phyloP scores from a whole-genome alignment of 2,329 filamentous ascomycete species.

The Eutypa lata region DNA sequence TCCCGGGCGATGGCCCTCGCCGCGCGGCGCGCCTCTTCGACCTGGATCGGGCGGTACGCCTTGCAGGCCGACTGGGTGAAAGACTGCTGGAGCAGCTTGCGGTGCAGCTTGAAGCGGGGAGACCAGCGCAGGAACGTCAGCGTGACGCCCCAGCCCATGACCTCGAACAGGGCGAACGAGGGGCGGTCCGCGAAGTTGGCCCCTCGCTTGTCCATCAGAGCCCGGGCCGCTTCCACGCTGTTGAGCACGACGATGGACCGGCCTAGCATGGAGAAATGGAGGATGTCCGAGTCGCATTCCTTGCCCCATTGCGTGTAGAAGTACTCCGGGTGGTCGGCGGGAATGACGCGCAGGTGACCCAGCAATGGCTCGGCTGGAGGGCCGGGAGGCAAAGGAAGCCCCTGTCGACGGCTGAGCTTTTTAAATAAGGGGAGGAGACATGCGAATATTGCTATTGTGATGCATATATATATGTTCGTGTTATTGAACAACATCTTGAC shows the following conservation, averaged over 20 bases:
- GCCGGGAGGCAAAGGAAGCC: conserved; percentile 9
- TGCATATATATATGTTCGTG: too few relatives aligned
- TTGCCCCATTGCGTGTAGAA: conserved; percentile 10
- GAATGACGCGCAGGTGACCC: conserved; percentile 18
- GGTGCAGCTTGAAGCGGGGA: conserved; percentile 40
- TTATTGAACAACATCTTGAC: too few relatives aligned
- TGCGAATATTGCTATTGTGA: too few relatives aligned
- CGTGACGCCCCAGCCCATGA: conserved; percentile 45
- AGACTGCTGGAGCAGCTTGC: conserved; percentile 40
- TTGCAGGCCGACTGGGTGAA: conserved; percentile 37
- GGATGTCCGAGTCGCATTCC: conserved; percentile 19
- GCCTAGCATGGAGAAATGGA: conserved; percentile 28
- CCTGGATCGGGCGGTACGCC: conserved; percentile 23
- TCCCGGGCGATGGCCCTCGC: conserved; percentile 4
- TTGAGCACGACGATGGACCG: conserved; percentile 41
- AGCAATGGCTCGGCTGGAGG: conserved; percentile 15
- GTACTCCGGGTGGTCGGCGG: conserved; percentile 11
- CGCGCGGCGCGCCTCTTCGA: conserved; percentile 13
- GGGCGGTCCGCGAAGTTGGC: conserved; percentile 43
- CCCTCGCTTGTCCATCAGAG: conserved; percentile 43
- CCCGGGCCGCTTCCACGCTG: conserved; percentile 37
- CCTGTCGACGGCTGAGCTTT: background rate
- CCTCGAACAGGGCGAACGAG: conserved; percentile 35
- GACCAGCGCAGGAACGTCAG: conserved; percentile 43
- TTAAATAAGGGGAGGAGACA: background rate